Evolutionary conservation across 2,329 filamentous ascomycete species (phyloP), one percentile per base, ranked within the genome.

Genomic region (Penicillium aurantiogriseum): DNA sequence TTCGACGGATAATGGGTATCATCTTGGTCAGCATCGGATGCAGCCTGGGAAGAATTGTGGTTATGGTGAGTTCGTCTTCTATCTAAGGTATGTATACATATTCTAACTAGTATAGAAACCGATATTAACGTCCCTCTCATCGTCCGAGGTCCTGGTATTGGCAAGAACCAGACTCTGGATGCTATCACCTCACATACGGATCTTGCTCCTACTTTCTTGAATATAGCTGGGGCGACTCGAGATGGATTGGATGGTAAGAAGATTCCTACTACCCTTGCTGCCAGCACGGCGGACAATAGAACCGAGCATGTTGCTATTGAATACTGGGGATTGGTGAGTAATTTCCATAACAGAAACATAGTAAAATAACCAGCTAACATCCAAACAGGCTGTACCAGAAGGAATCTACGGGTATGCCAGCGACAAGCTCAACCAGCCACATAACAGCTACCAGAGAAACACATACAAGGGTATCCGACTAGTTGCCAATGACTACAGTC

Each of bases 391-490:
- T 5, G 60, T 70, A 1, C 67, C 67, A 5, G 69, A 70, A 52
- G 70, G 65, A 25, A 67, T 68, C 38, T 69, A 70, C 27, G 63
- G 68, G 8, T 65, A 65, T 47, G 57, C 54, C n/a, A 68, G 64
- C 42, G 64, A 65, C 56, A 61, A 58, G 36, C 38, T 40, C 31
- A 44, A 53, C 17, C 44, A 63, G 10, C 9, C 57, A 3, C 63
- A 59, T n/a, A 66, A 63, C 40, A 54, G 36, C 52, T 64, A 60
- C 51, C 38, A 66, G 19, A 80, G 80, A 60, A 86, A 87, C 62
- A 87, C 84, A 0, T 88, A 87, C 76, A 87, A 88, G 70, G 80
- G 78, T 0, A 63, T 86, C 21, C 79, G 85, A n/a, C 71, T 88
- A 6, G 75, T 85, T 4, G 74, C 79, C 0, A 68, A 79, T 2